Evolutionary conservation across 2,329 filamentous ascomycete species (phyloP).

Genomic region (Scleromitrula shiraiana): DNA sequence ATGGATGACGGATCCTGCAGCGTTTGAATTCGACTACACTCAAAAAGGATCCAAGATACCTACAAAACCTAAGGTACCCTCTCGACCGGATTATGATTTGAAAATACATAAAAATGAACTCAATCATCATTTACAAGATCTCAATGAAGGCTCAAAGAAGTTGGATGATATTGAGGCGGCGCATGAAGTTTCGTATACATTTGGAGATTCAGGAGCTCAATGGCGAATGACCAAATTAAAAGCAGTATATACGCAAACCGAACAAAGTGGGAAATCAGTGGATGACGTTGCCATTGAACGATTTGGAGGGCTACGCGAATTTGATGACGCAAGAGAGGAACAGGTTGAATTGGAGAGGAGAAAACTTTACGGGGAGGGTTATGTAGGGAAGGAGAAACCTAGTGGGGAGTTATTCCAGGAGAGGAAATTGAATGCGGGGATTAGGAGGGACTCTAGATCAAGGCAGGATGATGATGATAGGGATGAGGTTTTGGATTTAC

Average conservation of each 20-base stretch:
- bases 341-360: slow-evolving; percentile 82
- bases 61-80: slow-evolving; percentile 34
- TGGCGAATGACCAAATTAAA: slow-evolving; percentile 97
- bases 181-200: slow-evolving; percentile 67
- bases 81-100: slow-evolving; percentile 28
- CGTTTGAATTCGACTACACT: slow-evolving; percentile 76
- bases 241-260: slow-evolving; percentile 70
- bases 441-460: slow-evolving; percentile 33
- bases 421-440: slow-evolving; percentile 53
- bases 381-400: slow-evolving; percentile 77
- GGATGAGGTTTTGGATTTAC: slow-evolving; percentile 28
- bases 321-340: slow-evolving; percentile 90
- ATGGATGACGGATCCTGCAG: slow-evolving; percentile 90
- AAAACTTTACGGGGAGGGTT: slow-evolving; percentile 74
- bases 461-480: slow-evolving; percentile 30
- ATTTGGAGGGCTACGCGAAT: slow-evolving; percentile 73
- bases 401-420: slow-evolving; percentile 80
- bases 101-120: slow-evolving; percentile 69
- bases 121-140: slow-evolving; percentile 57
- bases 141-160: slow-evolving; percentile 46
- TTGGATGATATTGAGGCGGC: slow-evolving; percentile 45
- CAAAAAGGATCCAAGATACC: slow-evolving; percentile 49
- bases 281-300: slow-evolving; percentile 79
- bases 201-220: slow-evolving; percentile 81
- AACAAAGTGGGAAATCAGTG: slow-evolving; percentile 62